Evolutionary conservation across 2,329 filamentous ascomycete species (phyloP).

Genomic region (Pseudogymnoascus sp.): DNA sequence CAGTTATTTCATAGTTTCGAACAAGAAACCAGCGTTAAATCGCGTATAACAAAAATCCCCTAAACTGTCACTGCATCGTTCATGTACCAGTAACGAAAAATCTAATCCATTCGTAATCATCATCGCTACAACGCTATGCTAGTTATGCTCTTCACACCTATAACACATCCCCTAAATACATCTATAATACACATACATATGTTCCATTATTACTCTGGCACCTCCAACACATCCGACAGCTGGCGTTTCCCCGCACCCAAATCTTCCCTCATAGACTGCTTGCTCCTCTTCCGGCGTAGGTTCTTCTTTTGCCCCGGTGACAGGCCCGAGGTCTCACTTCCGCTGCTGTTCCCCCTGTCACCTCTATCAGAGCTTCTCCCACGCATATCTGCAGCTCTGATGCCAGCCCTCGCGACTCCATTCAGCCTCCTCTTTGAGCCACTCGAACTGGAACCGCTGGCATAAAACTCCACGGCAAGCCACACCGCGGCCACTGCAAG

Average conservation of each 20-base stretch:
- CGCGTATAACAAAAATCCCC: background rate
- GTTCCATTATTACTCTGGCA: background rate
- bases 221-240: slow-evolving; percentile 4
- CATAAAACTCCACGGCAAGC: background rate
- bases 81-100: background rate
- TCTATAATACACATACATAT: background rate
- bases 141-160: background rate
- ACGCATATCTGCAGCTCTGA: background rate
- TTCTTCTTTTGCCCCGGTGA: background rate
- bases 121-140: slow-evolving; percentile 6
- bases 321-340: background rate
- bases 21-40: background rate
- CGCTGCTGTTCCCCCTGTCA: background rate
- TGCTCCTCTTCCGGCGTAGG: slow-evolving; percentile 7
- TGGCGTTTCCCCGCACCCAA: slow-evolving; percentile 8
- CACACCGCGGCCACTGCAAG: background rate
- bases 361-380: background rate
- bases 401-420: background rate
- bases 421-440: background rate
- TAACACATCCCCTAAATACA: background rate
- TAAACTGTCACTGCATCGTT: background rate
- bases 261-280: background rate
- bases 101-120: slow-evolving; percentile 7
- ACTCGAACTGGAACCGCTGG: background rate
- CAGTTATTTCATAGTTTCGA: background rate